phyloP scores from a whole-genome alignment of 31 red algal species.

The Odonthalia washingtoniensis region DNA sequence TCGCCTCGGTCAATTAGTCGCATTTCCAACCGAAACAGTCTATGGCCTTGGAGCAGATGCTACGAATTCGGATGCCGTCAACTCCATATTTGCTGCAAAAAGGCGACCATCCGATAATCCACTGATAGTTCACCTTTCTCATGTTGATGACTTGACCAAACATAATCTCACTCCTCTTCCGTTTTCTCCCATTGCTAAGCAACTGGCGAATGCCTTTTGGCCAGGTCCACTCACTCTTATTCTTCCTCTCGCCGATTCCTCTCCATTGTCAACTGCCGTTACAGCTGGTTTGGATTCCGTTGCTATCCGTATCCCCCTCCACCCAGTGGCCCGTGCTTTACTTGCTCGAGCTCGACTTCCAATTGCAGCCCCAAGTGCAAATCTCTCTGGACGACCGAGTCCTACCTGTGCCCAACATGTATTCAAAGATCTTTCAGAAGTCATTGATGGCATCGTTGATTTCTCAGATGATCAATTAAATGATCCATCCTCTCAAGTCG shows the following conservation, averaged over 20 bases:
- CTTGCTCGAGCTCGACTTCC: conserved; percentile 25
- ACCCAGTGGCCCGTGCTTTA: conserved; percentile 63
- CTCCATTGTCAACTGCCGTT: conserved; percentile 44
- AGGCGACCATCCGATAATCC: conserved; percentile 81
- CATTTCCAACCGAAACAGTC: conserved; percentile 96
- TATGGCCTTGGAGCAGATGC: conserved; percentile 94
- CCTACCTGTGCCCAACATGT: conserved; percentile 81
- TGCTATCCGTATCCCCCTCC: conserved; percentile 69
- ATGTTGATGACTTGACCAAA: conserved; percentile 9
- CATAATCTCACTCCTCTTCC: conserved; percentile 37
- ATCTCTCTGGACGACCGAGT: conserved; percentile 72
- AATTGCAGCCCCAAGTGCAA: conserved; percentile 87
- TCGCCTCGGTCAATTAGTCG: conserved; percentile 64
- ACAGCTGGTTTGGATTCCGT: conserved; percentile 68
- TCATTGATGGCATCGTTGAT: background rate
- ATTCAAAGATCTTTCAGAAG: conserved; percentile 62
- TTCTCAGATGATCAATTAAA: background rate
- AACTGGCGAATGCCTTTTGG: conserved; percentile 79
- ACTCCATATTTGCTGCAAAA: conserved; percentile 74
- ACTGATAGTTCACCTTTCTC: conserved; percentile 86
- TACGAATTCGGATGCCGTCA: conserved; percentile 53
- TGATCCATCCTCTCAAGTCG: background rate
- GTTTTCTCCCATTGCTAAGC: conserved; percentile 45
- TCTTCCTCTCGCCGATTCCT: conserved; percentile 34
- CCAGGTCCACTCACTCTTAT: conserved; percentile 93